A percentile compares a stretch with the other conserved stretches of the same genome.
These are phyloP conservation scores for Xylaria polymorpha DNA, from an alignment of 2,329 filamentous ascomycete species.

Conservation along the genomic window DNA sequence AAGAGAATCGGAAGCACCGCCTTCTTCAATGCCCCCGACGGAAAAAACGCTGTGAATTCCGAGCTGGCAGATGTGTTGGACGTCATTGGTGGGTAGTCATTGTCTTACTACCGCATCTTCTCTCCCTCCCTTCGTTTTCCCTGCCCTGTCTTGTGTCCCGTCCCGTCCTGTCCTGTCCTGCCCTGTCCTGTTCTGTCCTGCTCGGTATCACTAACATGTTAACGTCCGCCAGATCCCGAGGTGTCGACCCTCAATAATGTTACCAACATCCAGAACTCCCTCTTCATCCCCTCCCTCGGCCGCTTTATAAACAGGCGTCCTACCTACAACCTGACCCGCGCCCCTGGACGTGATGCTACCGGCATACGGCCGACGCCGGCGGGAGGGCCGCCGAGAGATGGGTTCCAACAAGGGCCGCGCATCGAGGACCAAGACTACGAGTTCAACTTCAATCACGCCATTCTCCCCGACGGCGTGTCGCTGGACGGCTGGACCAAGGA, in stretches of 20 bases:
- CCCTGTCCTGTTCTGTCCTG: neutral
- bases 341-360: slow-evolving; percentile 38
- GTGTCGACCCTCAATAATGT: slow-evolving; percentile 84
- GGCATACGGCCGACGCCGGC: neutral
- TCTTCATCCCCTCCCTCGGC: slow-evolving; percentile 87
- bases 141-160: no score
- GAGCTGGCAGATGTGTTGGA: slow-evolving; percentile 75
- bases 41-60: slow-evolving; percentile 64
- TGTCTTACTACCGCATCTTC: neutral
- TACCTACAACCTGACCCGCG: slow-evolving; percentile 77
- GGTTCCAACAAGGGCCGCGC: slow-evolving; percentile 38
- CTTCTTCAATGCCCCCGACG: slow-evolving; percentile 43
- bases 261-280: slow-evolving; percentile 89
- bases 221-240: slow-evolving; percentile 73
- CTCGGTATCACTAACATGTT: neutral
- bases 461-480: slow-evolving; percentile 78
- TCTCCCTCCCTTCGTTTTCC: no score
- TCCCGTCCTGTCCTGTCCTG: neutral
- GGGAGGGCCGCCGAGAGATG: slow-evolving; percentile 26
- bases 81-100: slow-evolving; percentile 68
- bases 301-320: slow-evolving; percentile 79
- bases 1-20: slow-evolving; percentile 43
- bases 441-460: slow-evolving; percentile 71
- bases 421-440: slow-evolving; percentile 68
- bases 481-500: slow-evolving; percentile 79